Conservation (phyloP, 2,329 filamentous ascomycete genomes). For the Xylaria sp. region DNA sequence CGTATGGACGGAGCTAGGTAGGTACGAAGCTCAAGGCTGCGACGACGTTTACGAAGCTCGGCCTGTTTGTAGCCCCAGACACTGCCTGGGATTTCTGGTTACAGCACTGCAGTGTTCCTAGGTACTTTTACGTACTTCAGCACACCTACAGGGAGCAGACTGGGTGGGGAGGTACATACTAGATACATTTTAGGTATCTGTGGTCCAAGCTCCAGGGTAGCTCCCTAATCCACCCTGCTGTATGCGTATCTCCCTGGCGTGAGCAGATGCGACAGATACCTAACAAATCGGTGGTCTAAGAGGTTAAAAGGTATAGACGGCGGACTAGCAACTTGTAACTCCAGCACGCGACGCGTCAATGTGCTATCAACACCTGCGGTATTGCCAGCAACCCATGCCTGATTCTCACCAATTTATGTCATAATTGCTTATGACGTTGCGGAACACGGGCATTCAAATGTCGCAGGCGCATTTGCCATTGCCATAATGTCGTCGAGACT, state of each 20-base stretch:
- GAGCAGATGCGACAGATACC: background rate
- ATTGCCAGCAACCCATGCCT: background rate
- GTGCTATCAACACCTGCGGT: conserved; percentile 19
- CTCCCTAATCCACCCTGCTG: background rate
- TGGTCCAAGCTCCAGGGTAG: conserved; percentile 6
- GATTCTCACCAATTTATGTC: conserved; percentile 1
- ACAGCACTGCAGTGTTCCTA: background rate
- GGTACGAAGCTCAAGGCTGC: conserved; percentile 50
- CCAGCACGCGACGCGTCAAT: conserved; percentile 32
- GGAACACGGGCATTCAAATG: conserved; percentile 39
- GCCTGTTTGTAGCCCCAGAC: conserved; percentile 13
- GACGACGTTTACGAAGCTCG: conserved; percentile 51
- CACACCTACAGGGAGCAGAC: background rate
- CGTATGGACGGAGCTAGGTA: conserved; percentile 36
- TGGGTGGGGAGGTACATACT: background rate
- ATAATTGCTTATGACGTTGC: conserved; percentile 34
- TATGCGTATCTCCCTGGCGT: background rate
- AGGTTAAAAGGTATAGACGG: background rate
- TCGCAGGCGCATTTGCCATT: conserved; percentile 39
- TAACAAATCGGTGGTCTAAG: background rate
- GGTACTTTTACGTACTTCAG: background rate
- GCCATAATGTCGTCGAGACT: conserved; percentile 52
- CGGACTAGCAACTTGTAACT: background rate
- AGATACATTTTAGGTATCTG: background rate
- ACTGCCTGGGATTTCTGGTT: background rate